Conservation (phyloP, 2,329 filamentous ascomycete genomes). For the Penicillium sp. region DNA sequence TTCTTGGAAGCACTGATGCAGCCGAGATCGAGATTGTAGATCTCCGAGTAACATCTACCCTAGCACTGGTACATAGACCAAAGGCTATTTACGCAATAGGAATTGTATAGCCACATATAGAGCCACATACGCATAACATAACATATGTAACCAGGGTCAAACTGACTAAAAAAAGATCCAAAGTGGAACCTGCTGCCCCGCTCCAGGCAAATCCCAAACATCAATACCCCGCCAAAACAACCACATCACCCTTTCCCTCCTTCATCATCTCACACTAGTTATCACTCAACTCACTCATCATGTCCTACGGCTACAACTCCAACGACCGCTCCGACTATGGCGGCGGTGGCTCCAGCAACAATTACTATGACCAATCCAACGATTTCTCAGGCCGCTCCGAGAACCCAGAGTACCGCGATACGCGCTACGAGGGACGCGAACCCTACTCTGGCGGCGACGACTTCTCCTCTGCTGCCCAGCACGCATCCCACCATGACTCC, state of each 20-base stretch:
- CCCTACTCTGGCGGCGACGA: slow-evolving; percentile 42
- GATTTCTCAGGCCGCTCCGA: slow-evolving; percentile 10
- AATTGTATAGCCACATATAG: no score
- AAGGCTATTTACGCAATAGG: no score
- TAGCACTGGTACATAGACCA: no score
- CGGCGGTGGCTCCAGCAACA: slow-evolving; percentile 19
- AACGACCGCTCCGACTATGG: slow-evolving; percentile 18
- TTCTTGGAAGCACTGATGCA: no score
- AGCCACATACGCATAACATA: no score
- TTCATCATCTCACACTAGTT: not conserved
- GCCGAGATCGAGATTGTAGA: no score
- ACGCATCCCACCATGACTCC: slow-evolving; percentile 52
- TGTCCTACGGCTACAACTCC: slow-evolving; percentile 16
- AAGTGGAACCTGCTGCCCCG: not conserved
- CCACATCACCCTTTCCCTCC: not conserved
- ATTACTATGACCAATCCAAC: slow-evolving; percentile 25
- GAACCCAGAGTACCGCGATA: slow-evolving; percentile 18
- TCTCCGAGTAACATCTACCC: no score
- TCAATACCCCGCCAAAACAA: slow-evolving; percentile 7
- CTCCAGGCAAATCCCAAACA: not conserved
- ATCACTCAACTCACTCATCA: slow-evolving; percentile 5
- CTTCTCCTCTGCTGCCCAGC: slow-evolving; percentile 49
- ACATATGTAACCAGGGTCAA: no score
- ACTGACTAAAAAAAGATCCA: not conserved
- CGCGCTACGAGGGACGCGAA: slow-evolving; percentile 15